Percentiles rank a stretch among this genome's conserved stretches.
Evolutionary conservation across 352 stramenopile genomes (phyloP).

Genomic region (Pythium biforme): DNA sequence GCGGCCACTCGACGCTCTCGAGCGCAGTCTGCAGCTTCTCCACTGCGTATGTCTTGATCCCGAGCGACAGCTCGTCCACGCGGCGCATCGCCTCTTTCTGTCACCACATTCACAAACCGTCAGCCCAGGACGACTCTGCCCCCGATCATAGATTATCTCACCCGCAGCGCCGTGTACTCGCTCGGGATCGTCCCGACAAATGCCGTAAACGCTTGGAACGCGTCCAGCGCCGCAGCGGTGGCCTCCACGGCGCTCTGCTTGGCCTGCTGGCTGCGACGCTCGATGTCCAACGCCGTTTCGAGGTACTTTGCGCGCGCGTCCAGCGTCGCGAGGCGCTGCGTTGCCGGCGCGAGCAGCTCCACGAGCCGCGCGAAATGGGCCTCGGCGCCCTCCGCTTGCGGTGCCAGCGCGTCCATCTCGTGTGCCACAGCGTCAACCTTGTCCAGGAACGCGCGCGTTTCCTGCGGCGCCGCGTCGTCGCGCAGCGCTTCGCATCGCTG

Average conservation of each 20-base stretch:
- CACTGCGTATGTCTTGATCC: conserved; percentile 51
- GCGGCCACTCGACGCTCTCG: conserved; percentile 47
- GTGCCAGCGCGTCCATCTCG: conserved; percentile 17
- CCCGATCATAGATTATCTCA: conserved; percentile 1
- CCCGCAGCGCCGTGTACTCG: conserved; percentile 45
- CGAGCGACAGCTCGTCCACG: conserved; percentile 41
- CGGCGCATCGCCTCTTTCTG: conserved; percentile 46
- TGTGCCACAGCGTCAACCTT: background rate
- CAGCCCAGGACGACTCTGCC: no score
- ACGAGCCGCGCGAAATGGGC: conserved; percentile 49
- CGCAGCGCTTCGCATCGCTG: conserved; percentile 1
- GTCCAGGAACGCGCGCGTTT: background rate
- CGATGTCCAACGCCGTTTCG: conserved; percentile 45
- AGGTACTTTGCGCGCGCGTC: conserved; percentile 47
- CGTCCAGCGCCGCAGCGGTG: conserved; percentile 42
- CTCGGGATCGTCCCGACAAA: conserved; percentile 42
- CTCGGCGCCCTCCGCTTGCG: conserved; percentile 31
- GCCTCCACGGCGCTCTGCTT: conserved; percentile 37
- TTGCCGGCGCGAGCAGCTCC: conserved; percentile 36
- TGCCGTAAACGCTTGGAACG: conserved; percentile 38
- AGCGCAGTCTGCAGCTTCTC: conserved; percentile 51
- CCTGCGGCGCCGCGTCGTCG: background rate
- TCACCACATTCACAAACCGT: background rate
- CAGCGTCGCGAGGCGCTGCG: conserved; percentile 35
- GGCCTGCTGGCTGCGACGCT: conserved; percentile 48